Conservation (phyloP, 768 basidiomycete genomes). For the Pleurotus tuoliensis region DNA sequence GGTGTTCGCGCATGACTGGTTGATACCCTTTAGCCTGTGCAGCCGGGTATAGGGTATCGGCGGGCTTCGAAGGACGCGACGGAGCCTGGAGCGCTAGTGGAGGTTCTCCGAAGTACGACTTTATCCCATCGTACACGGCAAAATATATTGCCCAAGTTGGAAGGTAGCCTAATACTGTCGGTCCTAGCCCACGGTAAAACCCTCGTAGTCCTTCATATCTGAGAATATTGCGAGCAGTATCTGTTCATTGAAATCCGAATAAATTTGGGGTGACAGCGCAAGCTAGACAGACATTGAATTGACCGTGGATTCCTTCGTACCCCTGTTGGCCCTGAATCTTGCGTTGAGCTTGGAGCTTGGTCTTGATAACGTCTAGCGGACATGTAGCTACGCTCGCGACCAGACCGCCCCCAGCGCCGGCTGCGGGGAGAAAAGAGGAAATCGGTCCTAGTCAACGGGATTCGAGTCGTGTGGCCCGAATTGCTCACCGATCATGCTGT, state of each 20-base stretch:
- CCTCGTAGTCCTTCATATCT: conserved; percentile 76
- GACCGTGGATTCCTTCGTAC: conserved; percentile 77
- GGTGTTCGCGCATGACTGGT: conserved; percentile 73
- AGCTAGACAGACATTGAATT: conserved; percentile 19
- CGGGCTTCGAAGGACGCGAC: conserved; percentile 12
- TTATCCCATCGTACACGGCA: conserved; percentile 95
- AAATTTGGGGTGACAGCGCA: background rate
- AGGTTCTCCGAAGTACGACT: conserved; percentile 71
- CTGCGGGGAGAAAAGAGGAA: conserved; percentile 31
- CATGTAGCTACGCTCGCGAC: conserved; percentile 93
- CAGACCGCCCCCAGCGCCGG: conserved; percentile 94
- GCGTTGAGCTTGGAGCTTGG: conserved; percentile 93
- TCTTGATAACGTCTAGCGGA: conserved; percentile 97
- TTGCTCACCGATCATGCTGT: conserved; percentile 77
- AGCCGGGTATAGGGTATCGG: conserved; percentile 68
- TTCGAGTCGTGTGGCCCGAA: conserved; percentile 12
- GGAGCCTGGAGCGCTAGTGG: conserved; percentile 33
- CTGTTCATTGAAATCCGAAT: conserved; percentile 31
- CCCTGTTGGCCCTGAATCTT: conserved; percentile 61
- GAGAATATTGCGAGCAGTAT: conserved; percentile 55
- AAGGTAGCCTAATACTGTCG: conserved; percentile 93
- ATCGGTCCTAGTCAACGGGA: background rate
- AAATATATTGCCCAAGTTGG: conserved; percentile 99
- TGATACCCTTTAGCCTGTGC: conserved; percentile 86
- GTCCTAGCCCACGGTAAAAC: conserved; percentile 94